A percentile compares a stretch with the other conserved stretches of the same genome.
phyloP scores from a whole-genome alignment of 768 basidiomycete species.

The Boletus bicolor region DNA sequence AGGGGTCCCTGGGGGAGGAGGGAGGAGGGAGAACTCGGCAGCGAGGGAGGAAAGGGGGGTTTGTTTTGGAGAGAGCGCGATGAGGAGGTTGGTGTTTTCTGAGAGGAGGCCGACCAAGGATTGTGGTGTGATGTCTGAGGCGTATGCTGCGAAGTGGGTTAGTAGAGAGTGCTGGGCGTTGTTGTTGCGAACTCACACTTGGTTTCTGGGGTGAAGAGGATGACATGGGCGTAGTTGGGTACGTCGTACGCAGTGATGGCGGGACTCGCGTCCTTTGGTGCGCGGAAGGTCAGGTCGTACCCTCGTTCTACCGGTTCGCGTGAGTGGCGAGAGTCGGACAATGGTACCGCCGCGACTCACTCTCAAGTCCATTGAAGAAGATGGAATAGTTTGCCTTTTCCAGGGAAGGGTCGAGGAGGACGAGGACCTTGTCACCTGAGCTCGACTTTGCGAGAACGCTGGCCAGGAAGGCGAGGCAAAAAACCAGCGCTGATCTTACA shows the following conservation, averaged over 20 bases:
- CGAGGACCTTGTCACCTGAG: conserved; percentile 76
- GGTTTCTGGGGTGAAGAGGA: conserved; percentile 80
- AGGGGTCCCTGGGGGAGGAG: conserved; percentile 79
- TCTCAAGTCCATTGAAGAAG: conserved; percentile 77
- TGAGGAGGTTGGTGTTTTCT: conserved; percentile 75
- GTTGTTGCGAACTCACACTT: conserved; percentile 56
- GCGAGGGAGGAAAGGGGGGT: conserved; percentile 75
- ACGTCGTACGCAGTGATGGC: conserved; percentile 66
- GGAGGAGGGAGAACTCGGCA: conserved; percentile 87
- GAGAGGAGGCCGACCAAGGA: conserved; percentile 68
- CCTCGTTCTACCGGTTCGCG: conserved; percentile 56
- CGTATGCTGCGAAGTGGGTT: conserved; percentile 46
- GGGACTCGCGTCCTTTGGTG: conserved; percentile 71
- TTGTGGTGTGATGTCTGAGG: conserved; percentile 78
- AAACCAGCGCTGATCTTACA: conserved; percentile 25
- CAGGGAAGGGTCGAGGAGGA: conserved; percentile 74
- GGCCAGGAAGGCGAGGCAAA: conserved; percentile 28
- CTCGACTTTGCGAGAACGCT: conserved; percentile 60
- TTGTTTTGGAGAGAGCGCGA: conserved; percentile 75
- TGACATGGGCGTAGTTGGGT: conserved; percentile 78
- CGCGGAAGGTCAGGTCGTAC: conserved; percentile 83
- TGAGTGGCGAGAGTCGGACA: not conserved
- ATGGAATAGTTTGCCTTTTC: conserved; percentile 67
- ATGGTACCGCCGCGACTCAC: conserved; percentile 38
- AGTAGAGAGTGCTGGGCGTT: not conserved